Evolutionary conservation across 1,139 yeast species (phyloP).

Genomic region (Scheffersomyces stambukii): DNA sequence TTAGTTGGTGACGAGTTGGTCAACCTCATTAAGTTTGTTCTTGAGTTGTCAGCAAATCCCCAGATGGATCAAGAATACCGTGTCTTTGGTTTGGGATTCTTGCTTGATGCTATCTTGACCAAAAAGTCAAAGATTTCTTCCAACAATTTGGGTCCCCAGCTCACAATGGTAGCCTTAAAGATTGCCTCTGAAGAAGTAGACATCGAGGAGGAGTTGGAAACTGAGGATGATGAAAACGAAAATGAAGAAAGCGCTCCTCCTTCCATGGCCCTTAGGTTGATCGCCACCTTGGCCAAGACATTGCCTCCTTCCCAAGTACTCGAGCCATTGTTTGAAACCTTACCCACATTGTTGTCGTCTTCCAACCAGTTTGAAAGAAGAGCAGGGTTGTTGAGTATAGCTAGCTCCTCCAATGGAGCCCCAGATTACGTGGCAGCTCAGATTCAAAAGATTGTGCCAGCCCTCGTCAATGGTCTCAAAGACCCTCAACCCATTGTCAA

Average conservation of each 20-base stretch:
- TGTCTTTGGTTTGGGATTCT: conserved; percentile 78
- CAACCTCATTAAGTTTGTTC: conserved; percentile 66
- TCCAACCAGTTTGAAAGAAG: conserved; percentile 75
- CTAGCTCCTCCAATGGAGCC: conserved; percentile 86
- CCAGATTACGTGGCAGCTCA: conserved; percentile 87
- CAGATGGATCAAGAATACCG: conserved; percentile 78
- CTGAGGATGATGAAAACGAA: conserved; percentile 85
- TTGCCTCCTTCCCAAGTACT: conserved; percentile 93
- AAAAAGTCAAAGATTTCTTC: conserved; percentile 63
- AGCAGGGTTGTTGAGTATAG: conserved; percentile 79
- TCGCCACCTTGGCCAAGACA: conserved; percentile 74
- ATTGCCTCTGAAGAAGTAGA: conserved; percentile 82
- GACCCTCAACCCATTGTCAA: conserved; percentile 76
- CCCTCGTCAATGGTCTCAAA: conserved; percentile 70
- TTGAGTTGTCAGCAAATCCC: conserved; percentile 68
- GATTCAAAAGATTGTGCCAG: conserved; percentile 67
- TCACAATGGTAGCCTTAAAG: conserved; percentile 69
- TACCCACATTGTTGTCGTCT: conserved; percentile 60
- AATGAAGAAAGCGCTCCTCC: conserved; percentile 86
- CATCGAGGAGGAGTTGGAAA: conserved; percentile 64
- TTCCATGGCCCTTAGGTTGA: conserved; percentile 72
- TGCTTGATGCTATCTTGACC: conserved; percentile 70
- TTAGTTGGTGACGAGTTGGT: conserved; percentile 75
- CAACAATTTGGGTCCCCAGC: conserved; percentile 74
- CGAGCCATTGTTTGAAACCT: conserved; percentile 67